These are phyloP conservation scores for Geotrichum reessii DNA, from an alignment of 1,139 yeast species.

Conservation along the genomic window DNA sequence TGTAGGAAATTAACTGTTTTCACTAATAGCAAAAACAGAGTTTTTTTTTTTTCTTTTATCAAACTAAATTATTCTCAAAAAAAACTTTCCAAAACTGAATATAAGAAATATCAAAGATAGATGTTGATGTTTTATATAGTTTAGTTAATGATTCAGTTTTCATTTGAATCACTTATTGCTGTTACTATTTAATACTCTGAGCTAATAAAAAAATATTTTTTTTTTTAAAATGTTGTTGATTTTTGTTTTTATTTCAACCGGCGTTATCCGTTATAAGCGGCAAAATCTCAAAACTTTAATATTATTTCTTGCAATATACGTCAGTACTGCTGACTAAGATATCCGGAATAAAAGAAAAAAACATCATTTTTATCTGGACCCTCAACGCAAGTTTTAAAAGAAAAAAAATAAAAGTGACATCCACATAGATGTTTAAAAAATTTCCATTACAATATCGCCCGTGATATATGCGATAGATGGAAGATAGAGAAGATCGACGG, in stretches of 20 bases:
- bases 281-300: neutral
- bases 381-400: neutral
- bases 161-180: too few relatives aligned
- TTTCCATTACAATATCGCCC: neutral
- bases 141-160: too few relatives aligned
- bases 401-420: neutral
- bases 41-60: neutral
- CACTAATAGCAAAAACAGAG: neutral
- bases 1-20: too few relatives aligned
- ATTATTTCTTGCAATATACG: too few relatives aligned
- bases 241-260: too few relatives aligned
- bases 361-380: too few relatives aligned
- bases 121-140: too few relatives aligned
- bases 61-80: neutral
- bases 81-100: neutral
- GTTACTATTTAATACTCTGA: neutral
- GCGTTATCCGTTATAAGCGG: neutral
- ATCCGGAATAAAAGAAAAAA: too few relatives aligned
- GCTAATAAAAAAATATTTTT: neutral
- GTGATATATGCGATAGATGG: neutral
- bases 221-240: too few relatives aligned
- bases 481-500: neutral
- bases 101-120: too few relatives aligned
- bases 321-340: too few relatives aligned
- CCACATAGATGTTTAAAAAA: neutral